Base-by-base conservation (phyloP, 768 basidiomycete genomes). In the Calocera cornea region DNA sequence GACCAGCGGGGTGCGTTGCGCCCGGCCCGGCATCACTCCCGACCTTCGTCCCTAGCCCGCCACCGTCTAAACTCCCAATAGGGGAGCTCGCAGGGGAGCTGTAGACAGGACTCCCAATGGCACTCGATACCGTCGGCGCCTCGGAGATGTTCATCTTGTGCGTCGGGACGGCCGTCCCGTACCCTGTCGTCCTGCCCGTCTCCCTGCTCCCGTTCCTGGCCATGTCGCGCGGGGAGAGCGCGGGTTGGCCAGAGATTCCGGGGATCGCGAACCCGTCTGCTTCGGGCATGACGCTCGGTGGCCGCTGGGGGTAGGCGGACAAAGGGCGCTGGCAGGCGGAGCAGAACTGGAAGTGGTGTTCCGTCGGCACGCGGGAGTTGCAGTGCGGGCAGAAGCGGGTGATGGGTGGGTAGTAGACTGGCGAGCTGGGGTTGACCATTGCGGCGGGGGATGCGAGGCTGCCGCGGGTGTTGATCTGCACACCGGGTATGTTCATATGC, bases 71-170 rank as follows among this genome's bases (percentile, higher is more conserved):
- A 19, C 44, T 47, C 5, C 54, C 54, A 5, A 60, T 33, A 8
- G 54, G 54, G 7, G 54, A 60, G 54, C 54, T 60, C 27, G 54
- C 54, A 3, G 54, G 54, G 10, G 54, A 60, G 31, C 54, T 60
- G 24, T 27, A 33, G 7, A 60, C 31, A 2, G 54, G 54, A 33
- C 54, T 60, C 27, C 54, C 54, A 10, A 60, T 60, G 14, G 54
- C 54, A 3, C 14, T 16, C 14, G 54, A 60, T 16, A 60, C 27
- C 14, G 31, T 29, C 11, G 54, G 31, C 31, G 54, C 27, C 54
- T 60, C 54, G 31, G 54, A 16, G 54, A 60, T 60, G 54, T 33
- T 60, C 54, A 60, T 60, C 54, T 60, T 60, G 54, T 60, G 54
- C 31, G 54, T 60, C 19, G 54, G 54, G 24, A 22, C 19, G 54